A percentile compares a stretch with the other conserved stretches of the same genome.
Evolutionary conservation across 2,329 filamentous ascomycete species (phyloP).

Genomic region (Trichoderma oligosporum): DNA sequence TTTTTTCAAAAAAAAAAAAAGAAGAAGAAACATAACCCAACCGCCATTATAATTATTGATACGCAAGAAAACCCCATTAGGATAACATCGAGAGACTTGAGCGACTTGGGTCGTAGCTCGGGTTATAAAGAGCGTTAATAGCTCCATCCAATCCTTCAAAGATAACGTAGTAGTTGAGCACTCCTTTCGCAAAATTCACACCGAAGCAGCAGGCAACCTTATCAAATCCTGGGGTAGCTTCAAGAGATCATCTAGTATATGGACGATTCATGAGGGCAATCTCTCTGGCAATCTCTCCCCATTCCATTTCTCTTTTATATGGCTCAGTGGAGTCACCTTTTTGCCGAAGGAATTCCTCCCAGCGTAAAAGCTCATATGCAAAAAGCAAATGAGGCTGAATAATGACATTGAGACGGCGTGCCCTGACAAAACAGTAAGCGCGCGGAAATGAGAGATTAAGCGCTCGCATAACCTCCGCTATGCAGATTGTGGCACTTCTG

Average conservation of each 20-base stretch:
- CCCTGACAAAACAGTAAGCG: conserved; percentile 94
- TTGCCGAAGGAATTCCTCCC: conserved; percentile 74
- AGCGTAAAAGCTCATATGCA: conserved; percentile 90
- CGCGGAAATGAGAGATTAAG: conserved; percentile 78
- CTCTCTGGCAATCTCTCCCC: conserved; percentile 81
- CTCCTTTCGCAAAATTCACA: background rate
- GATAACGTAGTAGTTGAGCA: background rate
- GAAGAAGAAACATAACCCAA: background rate
- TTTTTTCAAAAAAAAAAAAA: background rate
- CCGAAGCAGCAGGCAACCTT: background rate
- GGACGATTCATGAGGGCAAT: conserved; percentile 95
- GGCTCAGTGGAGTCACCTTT: conserved; percentile 43
- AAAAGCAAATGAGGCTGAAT: conserved; percentile 96
- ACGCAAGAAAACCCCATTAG: background rate
- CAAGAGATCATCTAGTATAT: conserved; percentile 69
- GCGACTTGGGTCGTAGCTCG: background rate
- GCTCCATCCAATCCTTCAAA: background rate
- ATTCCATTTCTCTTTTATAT: conserved; percentile 78
- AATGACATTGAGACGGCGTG: conserved; percentile 89
- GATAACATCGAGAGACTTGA: background rate
- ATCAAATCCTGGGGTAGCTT: no score
- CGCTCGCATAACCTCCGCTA: conserved; percentile 94
- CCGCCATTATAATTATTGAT: background rate
- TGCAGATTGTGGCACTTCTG: conserved; percentile 93
- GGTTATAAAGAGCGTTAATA: background rate